A percentile compares a stretch with the other conserved stretches of the same genome.
Conservation (phyloP, 2,329 filamentous ascomycete species). For the Cylindrodendrum hubeiense region DNA sequence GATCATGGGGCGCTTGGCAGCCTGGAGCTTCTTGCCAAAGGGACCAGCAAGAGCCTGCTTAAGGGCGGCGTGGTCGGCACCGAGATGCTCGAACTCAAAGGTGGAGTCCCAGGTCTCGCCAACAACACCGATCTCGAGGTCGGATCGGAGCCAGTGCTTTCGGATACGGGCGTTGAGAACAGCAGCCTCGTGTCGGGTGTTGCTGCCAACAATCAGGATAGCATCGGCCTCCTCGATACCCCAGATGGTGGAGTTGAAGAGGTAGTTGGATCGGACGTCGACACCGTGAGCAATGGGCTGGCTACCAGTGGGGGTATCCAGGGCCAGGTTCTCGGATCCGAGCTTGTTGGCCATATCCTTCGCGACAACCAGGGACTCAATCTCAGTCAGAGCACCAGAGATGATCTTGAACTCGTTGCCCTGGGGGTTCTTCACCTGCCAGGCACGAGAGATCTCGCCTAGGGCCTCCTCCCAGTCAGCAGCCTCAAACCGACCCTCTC, state of each 20-base stretch:
- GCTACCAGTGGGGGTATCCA: slow-evolving; percentile 89
- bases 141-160: slow-evolving; percentile 97
- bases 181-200: slow-evolving; percentile 94
- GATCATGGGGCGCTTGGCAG: slow-evolving; percentile 95
- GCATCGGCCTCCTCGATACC: slow-evolving; percentile 94
- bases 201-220: slow-evolving; percentile 93
- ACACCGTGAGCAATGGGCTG: slow-evolving; percentile 91
- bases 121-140: slow-evolving; percentile 91
- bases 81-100: slow-evolving; percentile 94
- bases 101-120: slow-evolving; percentile 94
- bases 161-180: slow-evolving; percentile 96
- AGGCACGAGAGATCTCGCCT: slow-evolving; percentile 85
- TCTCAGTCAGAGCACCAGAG: slow-evolving; percentile 90
- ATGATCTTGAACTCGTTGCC: slow-evolving; percentile 97
- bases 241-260: slow-evolving; percentile 95
- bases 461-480: slow-evolving; percentile 96
- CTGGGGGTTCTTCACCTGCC: slow-evolving; percentile 82
- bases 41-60: slow-evolving; percentile 87
- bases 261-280: slow-evolving; percentile 93
- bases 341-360: slow-evolving; percentile 98
- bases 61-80: slow-evolving; percentile 80
- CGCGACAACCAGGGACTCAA: slow-evolving; percentile 93
- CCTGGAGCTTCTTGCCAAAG: slow-evolving; percentile 92
- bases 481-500: slow-evolving; percentile 91
- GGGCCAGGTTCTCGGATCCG: slow-evolving; percentile 93